Percentiles rank a stretch among this genome's conserved stretches.
These are phyloP conservation scores for Myxozyma neglecta DNA, from an alignment of 805 yeast species.

Conservation along the genomic window DNA sequence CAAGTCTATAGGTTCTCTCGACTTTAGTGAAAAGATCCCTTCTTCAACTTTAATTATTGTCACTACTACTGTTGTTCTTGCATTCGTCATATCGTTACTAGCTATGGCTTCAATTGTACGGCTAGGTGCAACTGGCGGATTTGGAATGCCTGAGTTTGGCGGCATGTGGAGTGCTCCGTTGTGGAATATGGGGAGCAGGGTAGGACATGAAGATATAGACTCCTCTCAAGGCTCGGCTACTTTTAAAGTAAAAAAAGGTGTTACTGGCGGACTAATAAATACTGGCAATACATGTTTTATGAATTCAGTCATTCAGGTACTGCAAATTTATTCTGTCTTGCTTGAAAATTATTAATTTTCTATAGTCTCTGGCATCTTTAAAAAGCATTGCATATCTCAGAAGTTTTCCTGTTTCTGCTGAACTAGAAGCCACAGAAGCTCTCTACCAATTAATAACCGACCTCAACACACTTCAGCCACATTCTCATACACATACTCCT, in stretches of 20 bases:
- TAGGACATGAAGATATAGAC: slow-evolving; percentile 8
- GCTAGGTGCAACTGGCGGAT: neutral
- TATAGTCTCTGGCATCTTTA: slow-evolving; percentile 18
- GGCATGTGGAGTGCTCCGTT: slow-evolving; percentile 1
- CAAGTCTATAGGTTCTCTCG: neutral
- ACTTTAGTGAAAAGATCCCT: neutral
- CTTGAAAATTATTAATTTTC: neutral
- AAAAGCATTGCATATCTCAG: slow-evolving; percentile 7
- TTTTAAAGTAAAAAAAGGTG: neutral
- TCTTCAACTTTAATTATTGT: neutral
- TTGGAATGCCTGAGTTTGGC: slow-evolving; percentile 13
- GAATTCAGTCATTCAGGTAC: slow-evolving; percentile 77
- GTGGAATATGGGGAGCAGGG: neutral
- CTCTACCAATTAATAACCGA: slow-evolving; percentile 3
- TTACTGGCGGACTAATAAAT: slow-evolving; percentile 72
- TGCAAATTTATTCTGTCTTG: neutral
- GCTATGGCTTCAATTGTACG: neutral
- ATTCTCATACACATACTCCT: slow-evolving; percentile 18
- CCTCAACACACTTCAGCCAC: slow-evolving; percentile 9
- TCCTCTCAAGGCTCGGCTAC: neutral
- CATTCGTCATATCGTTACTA: neutral
- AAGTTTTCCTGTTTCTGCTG: neutral
- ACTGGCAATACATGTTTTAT: slow-evolving; percentile 95
- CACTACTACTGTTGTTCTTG: neutral
- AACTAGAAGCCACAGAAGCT: slow-evolving; percentile 6